Percentiles rank a stretch among this genome's conserved stretches.
Conservation (phyloP, 1,284 basidiomycete genomes). For the Pyrrhoderma noxium region DNA sequence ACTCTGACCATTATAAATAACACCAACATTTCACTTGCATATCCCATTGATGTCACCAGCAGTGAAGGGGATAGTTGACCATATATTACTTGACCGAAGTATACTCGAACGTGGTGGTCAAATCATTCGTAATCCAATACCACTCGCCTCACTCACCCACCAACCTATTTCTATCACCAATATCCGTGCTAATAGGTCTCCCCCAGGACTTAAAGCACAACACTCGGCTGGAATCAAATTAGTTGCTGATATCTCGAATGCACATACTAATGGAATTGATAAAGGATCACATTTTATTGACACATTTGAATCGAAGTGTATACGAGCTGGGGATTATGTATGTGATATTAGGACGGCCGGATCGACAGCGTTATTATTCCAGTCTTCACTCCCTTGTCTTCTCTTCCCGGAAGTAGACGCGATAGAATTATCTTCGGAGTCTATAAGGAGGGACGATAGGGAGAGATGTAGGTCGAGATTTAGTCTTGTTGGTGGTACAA, state of each 20-base stretch:
- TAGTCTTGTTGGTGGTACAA: constrained; percentile 59
- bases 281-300: constrained; percentile 43
- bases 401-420: constrained; percentile 36
- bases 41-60: no score
- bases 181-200: constrained; percentile 35
- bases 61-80: no score
- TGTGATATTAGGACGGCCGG: constrained; percentile 65
- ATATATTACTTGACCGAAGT: constrained; percentile 42
- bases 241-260: constrained; percentile 49
- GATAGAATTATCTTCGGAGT: not conserved
- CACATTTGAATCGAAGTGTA: constrained; percentile 43
- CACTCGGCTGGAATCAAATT: constrained; percentile 61
- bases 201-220: constrained; percentile 59
- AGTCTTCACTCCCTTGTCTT: constrained; percentile 62
- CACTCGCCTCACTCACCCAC: constrained; percentile 48
- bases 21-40: no score
- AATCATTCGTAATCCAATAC: constrained; percentile 58
- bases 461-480: no score
- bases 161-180: constrained; percentile 52
- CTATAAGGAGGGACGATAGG: no score
- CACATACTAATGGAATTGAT: constrained; percentile 41
- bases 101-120: constrained; percentile 61
- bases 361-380: constrained; percentile 59
- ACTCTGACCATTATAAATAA: no score
- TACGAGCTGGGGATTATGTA: constrained; percentile 36